These are phyloP conservation scores for Starmera quercuum DNA, from an alignment of 805 yeast genomes.

Conservation along the genomic window DNA sequence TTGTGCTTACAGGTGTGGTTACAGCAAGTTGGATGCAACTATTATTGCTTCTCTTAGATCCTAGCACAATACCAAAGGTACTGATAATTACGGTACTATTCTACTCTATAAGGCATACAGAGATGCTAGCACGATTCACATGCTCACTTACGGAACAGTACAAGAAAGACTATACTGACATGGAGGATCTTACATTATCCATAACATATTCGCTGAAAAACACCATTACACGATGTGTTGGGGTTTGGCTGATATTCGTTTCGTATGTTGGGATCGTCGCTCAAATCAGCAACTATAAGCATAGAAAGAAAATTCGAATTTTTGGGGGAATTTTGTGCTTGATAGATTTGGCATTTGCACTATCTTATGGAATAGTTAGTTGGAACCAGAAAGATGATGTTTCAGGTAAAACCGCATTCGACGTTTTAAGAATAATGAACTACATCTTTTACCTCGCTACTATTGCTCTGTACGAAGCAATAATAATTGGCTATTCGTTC, in stretches of 20 bases:
- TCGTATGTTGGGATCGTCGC: slow-evolving; percentile 48
- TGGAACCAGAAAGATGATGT: slow-evolving; percentile 2
- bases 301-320: slow-evolving; percentile 21
- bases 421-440: slow-evolving; percentile 21
- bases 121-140: slow-evolving; percentile 39
- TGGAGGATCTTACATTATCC: slow-evolving; percentile 28
- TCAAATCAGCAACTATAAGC: slow-evolving; percentile 26
- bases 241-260: slow-evolving; percentile 37
- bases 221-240: slow-evolving; percentile 31
- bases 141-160: slow-evolving; percentile 43
- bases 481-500: slow-evolving; percentile 29
- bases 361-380: slow-evolving; percentile 12
- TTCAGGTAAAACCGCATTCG: not conserved
- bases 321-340: slow-evolving; percentile 25
- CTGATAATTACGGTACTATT: slow-evolving; percentile 52
- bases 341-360: slow-evolving; percentile 19
- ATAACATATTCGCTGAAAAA: slow-evolving; percentile 31
- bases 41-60: slow-evolving; percentile 44
- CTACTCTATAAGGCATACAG: slow-evolving; percentile 47
- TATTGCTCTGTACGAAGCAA: slow-evolving; percentile 22
- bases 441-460: slow-evolving; percentile 22
- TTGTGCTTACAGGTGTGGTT: slow-evolving; percentile 46
- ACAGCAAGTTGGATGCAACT: slow-evolving; percentile 68
- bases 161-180: slow-evolving; percentile 43
- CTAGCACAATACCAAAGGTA: slow-evolving; percentile 48